These are phyloP conservation scores for Xylariales sp. DNA, from an alignment of 2,329 filamentous ascomycete genomes.

Conservation along the genomic window DNA sequence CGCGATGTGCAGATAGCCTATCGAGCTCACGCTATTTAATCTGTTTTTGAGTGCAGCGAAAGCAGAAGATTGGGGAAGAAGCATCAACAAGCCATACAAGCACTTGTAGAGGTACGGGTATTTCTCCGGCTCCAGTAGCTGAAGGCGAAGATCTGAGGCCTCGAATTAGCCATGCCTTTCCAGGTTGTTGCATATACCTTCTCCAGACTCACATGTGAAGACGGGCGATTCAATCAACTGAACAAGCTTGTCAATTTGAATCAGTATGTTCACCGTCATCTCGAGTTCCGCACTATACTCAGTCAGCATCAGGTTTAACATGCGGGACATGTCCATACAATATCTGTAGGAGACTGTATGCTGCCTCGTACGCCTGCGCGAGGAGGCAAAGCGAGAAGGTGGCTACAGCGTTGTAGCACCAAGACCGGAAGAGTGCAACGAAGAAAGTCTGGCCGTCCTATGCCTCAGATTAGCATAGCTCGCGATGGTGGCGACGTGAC, in stretches of 20 bases:
- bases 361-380: conserved; percentile 96
- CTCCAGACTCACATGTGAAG: conserved; percentile 79
- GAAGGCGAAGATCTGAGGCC: conserved; percentile 77
- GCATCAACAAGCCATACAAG: conserved; percentile 93
- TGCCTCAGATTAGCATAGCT: conserved; percentile 5
- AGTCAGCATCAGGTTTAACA: conserved; percentile 13
- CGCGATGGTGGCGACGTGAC: background rate
- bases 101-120: conserved; percentile 97
- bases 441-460: conserved; percentile 95
- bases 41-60: conserved; percentile 96
- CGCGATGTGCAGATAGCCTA: conserved; percentile 86
- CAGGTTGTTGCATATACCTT: too few relatives aligned
- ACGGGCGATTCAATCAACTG: conserved; percentile 95
- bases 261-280: conserved; percentile 98
- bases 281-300: conserved; percentile 79
- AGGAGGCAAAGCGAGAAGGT: conserved; percentile 94
- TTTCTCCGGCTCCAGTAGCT: conserved; percentile 90
- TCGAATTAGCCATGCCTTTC: too few relatives aligned
- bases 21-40: conserved; percentile 93
- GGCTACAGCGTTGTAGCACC: conserved; percentile 97
- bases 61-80: conserved; percentile 94
- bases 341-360: conserved; percentile 91
- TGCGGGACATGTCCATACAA: conserved; percentile 56
- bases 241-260: conserved; percentile 97
- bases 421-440: conserved; percentile 87